Evolutionary conservation across 2,329 filamentous ascomycete species (phyloP).

Genomic region (Metarhizium guizhouense): DNA sequence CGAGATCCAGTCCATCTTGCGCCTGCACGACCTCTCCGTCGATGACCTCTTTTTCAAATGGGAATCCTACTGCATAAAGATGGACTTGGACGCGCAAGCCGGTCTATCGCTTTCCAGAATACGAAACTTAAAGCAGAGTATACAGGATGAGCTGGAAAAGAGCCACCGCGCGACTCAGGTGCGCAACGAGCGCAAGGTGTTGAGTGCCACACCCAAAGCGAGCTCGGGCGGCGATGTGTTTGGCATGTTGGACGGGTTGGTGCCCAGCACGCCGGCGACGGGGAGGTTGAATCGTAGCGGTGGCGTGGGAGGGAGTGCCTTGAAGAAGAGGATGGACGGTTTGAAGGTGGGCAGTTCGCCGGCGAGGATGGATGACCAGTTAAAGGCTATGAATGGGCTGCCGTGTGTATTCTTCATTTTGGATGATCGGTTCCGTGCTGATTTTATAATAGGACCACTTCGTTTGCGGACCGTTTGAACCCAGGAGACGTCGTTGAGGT

Average conservation of each 20-base stretch:
- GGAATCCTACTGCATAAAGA: slow-evolving; percentile 95
- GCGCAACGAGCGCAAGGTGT: slow-evolving; percentile 50
- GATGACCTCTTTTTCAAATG: slow-evolving; percentile 97
- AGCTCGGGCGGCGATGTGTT: slow-evolving; percentile 62
- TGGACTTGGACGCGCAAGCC: slow-evolving; percentile 67
- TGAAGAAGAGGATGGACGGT: slow-evolving; percentile 24
- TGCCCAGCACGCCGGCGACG: slow-evolving; percentile 51
- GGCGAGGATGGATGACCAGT: slow-evolving; percentile 23
- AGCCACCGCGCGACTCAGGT: slow-evolving; percentile 57
- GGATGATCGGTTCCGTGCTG: neutral
- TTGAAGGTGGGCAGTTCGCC: slow-evolving; percentile 24
- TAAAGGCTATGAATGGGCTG: slow-evolving; percentile 20
- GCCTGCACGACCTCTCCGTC: slow-evolving; percentile 68
- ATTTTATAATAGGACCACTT: slow-evolving; percentile 13
- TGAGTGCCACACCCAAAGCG: slow-evolving; percentile 54
- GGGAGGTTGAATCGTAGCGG: slow-evolving; percentile 32
- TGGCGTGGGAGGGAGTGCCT: slow-evolving; percentile 18
- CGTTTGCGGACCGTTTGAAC: slow-evolving; percentile 68
- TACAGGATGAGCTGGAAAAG: slow-evolving; percentile 77
- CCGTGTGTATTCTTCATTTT: slow-evolving; percentile 14
- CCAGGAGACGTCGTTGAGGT: slow-evolving; percentile 76
- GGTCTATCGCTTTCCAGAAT: slow-evolving; percentile 59
- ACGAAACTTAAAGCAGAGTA: slow-evolving; percentile 72
- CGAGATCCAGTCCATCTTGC: slow-evolving; percentile 80
- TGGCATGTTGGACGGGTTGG: slow-evolving; percentile 69